These are phyloP conservation scores for Sarocladium oryzae DNA, from an alignment of 2,329 filamentous ascomycete genomes.

Conservation along the genomic window DNA sequence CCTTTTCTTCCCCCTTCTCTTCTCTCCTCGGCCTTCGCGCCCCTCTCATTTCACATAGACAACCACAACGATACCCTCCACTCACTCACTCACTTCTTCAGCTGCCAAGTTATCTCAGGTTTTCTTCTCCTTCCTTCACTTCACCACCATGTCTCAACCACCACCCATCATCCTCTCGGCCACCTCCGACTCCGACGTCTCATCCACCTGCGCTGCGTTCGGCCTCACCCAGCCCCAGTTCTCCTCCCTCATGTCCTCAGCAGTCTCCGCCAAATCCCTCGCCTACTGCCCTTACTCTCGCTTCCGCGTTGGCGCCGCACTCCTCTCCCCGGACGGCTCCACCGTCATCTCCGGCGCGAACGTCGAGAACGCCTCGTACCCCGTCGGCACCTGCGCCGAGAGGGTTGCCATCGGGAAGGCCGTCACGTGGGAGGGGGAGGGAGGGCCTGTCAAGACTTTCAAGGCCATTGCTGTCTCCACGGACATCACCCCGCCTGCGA, in stretches of 20 bases:
- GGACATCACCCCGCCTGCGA: conserved; percentile 61
- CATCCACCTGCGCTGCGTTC: conserved; percentile 24
- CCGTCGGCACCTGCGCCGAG: conserved; percentile 94
- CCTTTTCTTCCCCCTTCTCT: neutral
- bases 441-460: conserved; percentile 35
- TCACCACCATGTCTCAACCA: conserved; percentile 10
- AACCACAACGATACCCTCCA: neutral
- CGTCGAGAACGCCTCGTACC: conserved; percentile 89
- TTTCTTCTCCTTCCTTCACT: too few species aligned
- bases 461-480: conserved; percentile 81
- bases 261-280: conserved; percentile 63
- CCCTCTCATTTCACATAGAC: neutral
- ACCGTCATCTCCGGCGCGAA: conserved; percentile 59
- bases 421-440: conserved; percentile 47
- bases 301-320: conserved; percentile 81
- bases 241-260: conserved; percentile 52
- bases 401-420: conserved; percentile 81
- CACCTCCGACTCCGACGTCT: conserved; percentile 21
- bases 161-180: conserved; percentile 18
- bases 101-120: too few species aligned
- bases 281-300: conserved; percentile 93
- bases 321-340: conserved; percentile 50
- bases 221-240: conserved; percentile 59
- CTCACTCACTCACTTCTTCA: too few species aligned
- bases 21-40: neutral